Evolutionary conservation across 2,329 filamentous ascomycete genomes (phyloP).

Genomic region (Colletotrichum sp.): DNA sequence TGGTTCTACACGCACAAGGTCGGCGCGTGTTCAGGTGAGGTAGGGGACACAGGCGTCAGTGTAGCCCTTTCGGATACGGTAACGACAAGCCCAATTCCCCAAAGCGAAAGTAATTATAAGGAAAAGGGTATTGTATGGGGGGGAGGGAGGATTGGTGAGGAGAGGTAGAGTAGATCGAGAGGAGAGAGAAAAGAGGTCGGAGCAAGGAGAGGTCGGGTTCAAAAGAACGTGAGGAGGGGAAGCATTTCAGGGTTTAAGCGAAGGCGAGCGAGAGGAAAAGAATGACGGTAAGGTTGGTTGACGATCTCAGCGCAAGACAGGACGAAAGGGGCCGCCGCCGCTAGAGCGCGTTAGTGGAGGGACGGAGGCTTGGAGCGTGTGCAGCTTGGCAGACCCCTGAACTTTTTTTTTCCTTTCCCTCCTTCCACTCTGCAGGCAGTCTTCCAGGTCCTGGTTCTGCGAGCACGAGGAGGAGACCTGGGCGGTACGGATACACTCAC

Average conservation of each 20-base stretch:
- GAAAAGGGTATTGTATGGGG: conserved; percentile 15
- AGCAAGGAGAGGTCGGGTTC: conserved; percentile 15
- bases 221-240: conserved; percentile 20
- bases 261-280: conserved; percentile 5
- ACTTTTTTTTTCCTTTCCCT: not conserved
- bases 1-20: not conserved
- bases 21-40: not conserved
- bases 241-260: conserved; percentile 20
- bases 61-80: not conserved
- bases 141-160: not conserved
- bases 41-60: not conserved
- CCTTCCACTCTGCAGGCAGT: not conserved
- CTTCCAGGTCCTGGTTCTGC: not conserved
- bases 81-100: conserved; percentile 10
- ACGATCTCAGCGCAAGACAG: conserved; percentile 9
- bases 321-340: conserved; percentile 16
- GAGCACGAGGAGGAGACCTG: not conserved
- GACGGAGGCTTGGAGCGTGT: conserved; percentile 10
- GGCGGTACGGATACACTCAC: not conserved
- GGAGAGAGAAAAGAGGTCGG: conserved; percentile 1
- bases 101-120: conserved; percentile 19
- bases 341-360: conserved; percentile 12
- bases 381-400: conserved; percentile 12
- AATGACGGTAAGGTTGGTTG: conserved; percentile 12
- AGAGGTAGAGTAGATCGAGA: conserved; percentile 7